Percentiles rank a stretch among this genome's conserved stretches.
Evolutionary conservation across 345 rosid genomes (phyloP).

Genomic region (Citrus mangshanensis): DNA sequence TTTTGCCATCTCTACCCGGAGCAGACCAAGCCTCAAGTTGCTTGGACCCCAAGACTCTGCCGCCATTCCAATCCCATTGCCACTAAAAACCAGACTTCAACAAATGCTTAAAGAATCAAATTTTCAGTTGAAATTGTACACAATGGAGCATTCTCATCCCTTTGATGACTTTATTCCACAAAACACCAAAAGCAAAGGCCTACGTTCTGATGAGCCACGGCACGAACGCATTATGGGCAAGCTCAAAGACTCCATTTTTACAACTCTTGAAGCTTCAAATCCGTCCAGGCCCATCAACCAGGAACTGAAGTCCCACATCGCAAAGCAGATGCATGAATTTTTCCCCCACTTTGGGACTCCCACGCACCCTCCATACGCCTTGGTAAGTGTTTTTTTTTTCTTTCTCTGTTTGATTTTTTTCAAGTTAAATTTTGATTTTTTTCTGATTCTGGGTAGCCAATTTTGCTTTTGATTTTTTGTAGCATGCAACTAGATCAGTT

Average conservation of each 20-base stretch:
- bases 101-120: background rate
- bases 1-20: too few relatives aligned
- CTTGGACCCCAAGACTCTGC: background rate
- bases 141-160: background rate
- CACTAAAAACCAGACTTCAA: background rate
- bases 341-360: slow-evolving; percentile 16
- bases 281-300: background rate
- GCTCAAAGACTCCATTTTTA: slow-evolving; percentile 19
- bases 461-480: background rate
- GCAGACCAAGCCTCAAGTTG: background rate
- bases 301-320: slow-evolving; percentile 1
- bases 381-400: slow-evolving; percentile 4
- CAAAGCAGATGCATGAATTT: slow-evolving; percentile 7
- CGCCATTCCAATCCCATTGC: too few relatives aligned
- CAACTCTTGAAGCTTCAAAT: slow-evolving; percentile 7
- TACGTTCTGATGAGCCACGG: background rate
- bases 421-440: too few relatives aligned
- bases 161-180: background rate
- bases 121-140: background rate
- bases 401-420: background rate
- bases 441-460: background rate
- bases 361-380: slow-evolving; percentile 30
- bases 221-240: slow-evolving; percentile 3
- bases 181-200: background rate
- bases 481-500: background rate